phyloP scores from a whole-genome alignment of 1,284 basidiomycete genomes.

The Ganoderma sp. region DNA sequence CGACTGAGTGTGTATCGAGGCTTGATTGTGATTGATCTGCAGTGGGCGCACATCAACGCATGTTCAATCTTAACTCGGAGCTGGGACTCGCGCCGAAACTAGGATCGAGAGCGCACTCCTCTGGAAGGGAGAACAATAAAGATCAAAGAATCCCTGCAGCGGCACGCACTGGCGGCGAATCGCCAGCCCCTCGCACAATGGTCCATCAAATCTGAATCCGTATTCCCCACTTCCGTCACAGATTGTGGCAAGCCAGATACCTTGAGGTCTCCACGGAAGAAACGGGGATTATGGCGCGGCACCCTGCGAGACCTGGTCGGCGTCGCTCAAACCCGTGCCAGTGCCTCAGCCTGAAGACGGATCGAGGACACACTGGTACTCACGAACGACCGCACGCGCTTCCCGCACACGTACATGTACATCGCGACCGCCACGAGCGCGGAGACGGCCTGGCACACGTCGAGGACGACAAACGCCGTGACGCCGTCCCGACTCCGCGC shows the following conservation, averaged over 20 bases:
- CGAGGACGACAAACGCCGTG: slow-evolving; percentile 44
- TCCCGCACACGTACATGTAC: slow-evolving; percentile 46
- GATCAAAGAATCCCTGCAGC: too few relatives aligned
- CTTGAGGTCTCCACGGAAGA: slow-evolving; percentile 5
- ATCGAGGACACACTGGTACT: slow-evolving; percentile 27
- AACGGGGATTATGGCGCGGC: slow-evolving; percentile 7
- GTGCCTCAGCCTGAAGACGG: not conserved
- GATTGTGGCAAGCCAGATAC: not conserved
- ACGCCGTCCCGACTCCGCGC: slow-evolving; percentile 43
- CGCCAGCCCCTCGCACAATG: not conserved
- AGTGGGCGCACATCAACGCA: too few relatives aligned
- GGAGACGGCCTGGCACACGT: slow-evolving; percentile 46
- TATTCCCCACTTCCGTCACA: too few relatives aligned
- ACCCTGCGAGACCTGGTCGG: not conserved
- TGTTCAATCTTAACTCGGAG: too few relatives aligned
- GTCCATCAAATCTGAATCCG: not conserved
- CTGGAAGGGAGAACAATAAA: too few relatives aligned
- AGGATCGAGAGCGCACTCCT: too few relatives aligned
- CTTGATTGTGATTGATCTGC: too few relatives aligned
- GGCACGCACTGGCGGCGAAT: too few relatives aligned
- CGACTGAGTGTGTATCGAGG: too few relatives aligned
- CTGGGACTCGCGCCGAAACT: too few relatives aligned
- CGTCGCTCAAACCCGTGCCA: not conserved
- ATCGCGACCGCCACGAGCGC: slow-evolving; percentile 48
- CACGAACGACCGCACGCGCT: slow-evolving; percentile 49